phyloP scores from a whole-genome alignment of 2,329 filamentous ascomycete species.

The Pseudocercospora fuligena region DNA sequence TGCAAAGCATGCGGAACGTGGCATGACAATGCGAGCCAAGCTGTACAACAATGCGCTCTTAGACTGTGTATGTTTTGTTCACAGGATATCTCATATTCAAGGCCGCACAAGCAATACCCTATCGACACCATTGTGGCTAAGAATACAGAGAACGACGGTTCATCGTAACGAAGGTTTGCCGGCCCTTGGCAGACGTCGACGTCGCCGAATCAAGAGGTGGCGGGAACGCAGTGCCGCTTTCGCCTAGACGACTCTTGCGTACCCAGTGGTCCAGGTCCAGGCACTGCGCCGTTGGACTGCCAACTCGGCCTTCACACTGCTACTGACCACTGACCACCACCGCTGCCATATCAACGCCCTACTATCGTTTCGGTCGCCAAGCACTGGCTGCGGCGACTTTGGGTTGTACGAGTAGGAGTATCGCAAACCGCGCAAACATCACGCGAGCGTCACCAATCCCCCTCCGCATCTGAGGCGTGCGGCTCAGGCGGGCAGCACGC shows the following conservation, averaged over 20 bases:
- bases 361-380: not conserved
- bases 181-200: not conserved
- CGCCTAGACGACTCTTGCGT: not conserved
- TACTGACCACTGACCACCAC: not conserved
- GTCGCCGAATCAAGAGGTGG: not conserved
- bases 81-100: no score
- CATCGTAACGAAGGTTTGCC: not conserved
- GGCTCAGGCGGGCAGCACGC: slow-evolving; percentile 5
- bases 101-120: not conserved
- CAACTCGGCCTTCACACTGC: not conserved
- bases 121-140: not conserved
- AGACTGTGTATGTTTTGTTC: no score
- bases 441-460: not conserved
- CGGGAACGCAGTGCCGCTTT: no score
- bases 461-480: not conserved
- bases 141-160: not conserved
- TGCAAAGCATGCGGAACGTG: not conserved
- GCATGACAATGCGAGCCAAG: not conserved
- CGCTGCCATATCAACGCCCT: not conserved
- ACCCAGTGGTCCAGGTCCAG: not conserved
- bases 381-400: not conserved
- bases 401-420: not conserved
- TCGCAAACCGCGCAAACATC: not conserved
- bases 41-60: not conserved
- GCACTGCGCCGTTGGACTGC: not conserved